Conservation (phyloP, 2,329 filamentous ascomycete genomes). For the Phaeomoniella chlamydospora region DNA sequence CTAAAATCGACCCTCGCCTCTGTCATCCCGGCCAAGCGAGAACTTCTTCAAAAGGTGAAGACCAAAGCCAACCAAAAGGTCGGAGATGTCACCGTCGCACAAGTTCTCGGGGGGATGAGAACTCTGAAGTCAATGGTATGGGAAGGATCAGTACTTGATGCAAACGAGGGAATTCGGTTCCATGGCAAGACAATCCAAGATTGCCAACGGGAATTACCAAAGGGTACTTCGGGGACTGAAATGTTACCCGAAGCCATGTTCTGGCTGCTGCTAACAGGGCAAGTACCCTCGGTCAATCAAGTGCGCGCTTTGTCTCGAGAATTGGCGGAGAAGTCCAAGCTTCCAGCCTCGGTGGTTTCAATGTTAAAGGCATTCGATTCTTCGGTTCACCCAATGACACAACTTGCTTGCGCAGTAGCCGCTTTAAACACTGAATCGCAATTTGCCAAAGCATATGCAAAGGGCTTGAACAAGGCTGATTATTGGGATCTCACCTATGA, state of each 20-base stretch:
- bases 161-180: slow-evolving; percentile 95
- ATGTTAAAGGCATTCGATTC: slow-evolving; percentile 82
- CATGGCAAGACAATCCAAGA: slow-evolving; percentile 97
- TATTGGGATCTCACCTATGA: slow-evolving; percentile 99
- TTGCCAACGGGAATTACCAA: slow-evolving; percentile 85
- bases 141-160: slow-evolving; percentile 94
- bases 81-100: slow-evolving; percentile 86
- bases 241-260: slow-evolving; percentile 99
- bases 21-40: slow-evolving; percentile 80
- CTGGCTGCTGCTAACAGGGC: slow-evolving; percentile 89
- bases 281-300: slow-evolving; percentile 73
- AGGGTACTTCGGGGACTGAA: slow-evolving; percentile 81
- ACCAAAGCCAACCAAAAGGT: slow-evolving; percentile 66
- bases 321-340: slow-evolving; percentile 68
- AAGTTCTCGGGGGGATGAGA: slow-evolving; percentile 91
- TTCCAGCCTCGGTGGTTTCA: slow-evolving; percentile 71
- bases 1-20: slow-evolving; percentile 76
- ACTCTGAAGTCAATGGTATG: slow-evolving; percentile 96
- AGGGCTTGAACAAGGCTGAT: slow-evolving; percentile 83
- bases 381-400: slow-evolving; percentile 94
- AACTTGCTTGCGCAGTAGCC: slow-evolving; percentile 87
- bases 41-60: slow-evolving; percentile 89
- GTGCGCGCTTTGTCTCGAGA: slow-evolving; percentile 71
- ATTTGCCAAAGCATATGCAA: slow-evolving; percentile 86
- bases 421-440: slow-evolving; percentile 90